Base-by-base conservation (phyloP, 2,329 filamentous ascomycete genomes). In the Hirsutella rhossiliensis region DNA sequence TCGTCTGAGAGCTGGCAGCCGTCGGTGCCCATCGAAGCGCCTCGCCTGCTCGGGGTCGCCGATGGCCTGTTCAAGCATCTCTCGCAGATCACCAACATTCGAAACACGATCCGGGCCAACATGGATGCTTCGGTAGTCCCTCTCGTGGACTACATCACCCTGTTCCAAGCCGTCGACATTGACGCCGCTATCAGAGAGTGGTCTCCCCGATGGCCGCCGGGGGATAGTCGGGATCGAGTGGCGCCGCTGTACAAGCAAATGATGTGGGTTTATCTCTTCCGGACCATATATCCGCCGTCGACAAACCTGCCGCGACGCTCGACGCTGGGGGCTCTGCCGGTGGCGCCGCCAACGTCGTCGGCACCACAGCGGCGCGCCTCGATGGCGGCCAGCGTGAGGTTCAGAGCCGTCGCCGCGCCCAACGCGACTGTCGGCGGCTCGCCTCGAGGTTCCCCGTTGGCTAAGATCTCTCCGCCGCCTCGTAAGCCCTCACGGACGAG, bases 1-100 rank as follows among this genome's bases (percentile, higher is more conserved):
- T 63, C 63, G n/a, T 61, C 62, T 1, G 65, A 70, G 42, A 62
- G 67, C 37, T 72, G 69, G 67, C 57, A 62, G 30, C 62, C 68
- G 3, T 49, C 62, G 34, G 51, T 62, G 1, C 56, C 63, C 3
- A 68, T 73, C 27, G 61, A 72, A 17, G 64, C 69, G 0, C 68
- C 73, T 5, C 69, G 75, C n/a, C 69, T 94, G 5, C 69, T 94
- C 6, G 88, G 88, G 19, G 82, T 94, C 23, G 79, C 84, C 36
- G 87, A 95, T 54, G 86, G 86, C 1, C 68, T 95, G 2, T 88
- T 94, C 57, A 73, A 76, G 30, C 81, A 84, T 56, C 80, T 95
- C 28, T 82, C 82, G 8, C 78, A 85, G 54, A 90, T 94, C 47
- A 87, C 85, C 2, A 75, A 76, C 12, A 75, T 95, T 32, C 76